phyloP scores from a whole-genome alignment of 345 rosid genomes.

The Orychophragmus violaceus region DNA sequence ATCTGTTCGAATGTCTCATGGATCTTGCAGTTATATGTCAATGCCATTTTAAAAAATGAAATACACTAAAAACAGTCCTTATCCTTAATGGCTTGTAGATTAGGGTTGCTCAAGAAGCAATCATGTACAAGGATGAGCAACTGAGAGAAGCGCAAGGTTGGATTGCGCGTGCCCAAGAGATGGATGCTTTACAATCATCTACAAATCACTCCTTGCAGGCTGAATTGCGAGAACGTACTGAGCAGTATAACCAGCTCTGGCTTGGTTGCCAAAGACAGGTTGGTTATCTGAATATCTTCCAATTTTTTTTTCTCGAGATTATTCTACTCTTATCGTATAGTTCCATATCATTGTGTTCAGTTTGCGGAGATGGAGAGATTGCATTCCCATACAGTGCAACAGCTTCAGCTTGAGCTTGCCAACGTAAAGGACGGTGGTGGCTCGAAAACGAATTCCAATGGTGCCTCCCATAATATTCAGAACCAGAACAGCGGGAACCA shows the following conservation, averaged over 20 bases:
- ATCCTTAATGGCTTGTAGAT: slow-evolving; percentile 47
- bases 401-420: slow-evolving; percentile 79
- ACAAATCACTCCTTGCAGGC: slow-evolving; percentile 71
- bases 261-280: slow-evolving; percentile 96
- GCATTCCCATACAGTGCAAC: slow-evolving; percentile 77
- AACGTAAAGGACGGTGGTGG: slow-evolving; percentile 66
- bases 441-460: slow-evolving; percentile 47
- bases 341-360: slow-evolving; percentile 38
- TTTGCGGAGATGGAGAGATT: slow-evolving; percentile 85
- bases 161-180: slow-evolving; percentile 78
- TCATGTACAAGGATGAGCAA: slow-evolving; percentile 82
- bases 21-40: neutral
- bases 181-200: slow-evolving; percentile 76
- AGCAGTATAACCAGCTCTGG: slow-evolving; percentile 91
- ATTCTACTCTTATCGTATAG: slow-evolving; percentile 11
- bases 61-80: neutral
- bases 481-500: slow-evolving; percentile 49
- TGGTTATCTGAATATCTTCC: slow-evolving; percentile 17
- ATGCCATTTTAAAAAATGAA: neutral
- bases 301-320: neutral
- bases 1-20: neutral
- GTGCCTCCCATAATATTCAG: slow-evolving; percentile 48
- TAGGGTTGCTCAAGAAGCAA: slow-evolving; percentile 84
- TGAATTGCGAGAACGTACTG: slow-evolving; percentile 79
- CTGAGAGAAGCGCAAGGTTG: slow-evolving; percentile 73